Base-by-base conservation (phyloP, 495 filamentous ascomycete species). In the Massariosphaeria phaeospora region DNA sequence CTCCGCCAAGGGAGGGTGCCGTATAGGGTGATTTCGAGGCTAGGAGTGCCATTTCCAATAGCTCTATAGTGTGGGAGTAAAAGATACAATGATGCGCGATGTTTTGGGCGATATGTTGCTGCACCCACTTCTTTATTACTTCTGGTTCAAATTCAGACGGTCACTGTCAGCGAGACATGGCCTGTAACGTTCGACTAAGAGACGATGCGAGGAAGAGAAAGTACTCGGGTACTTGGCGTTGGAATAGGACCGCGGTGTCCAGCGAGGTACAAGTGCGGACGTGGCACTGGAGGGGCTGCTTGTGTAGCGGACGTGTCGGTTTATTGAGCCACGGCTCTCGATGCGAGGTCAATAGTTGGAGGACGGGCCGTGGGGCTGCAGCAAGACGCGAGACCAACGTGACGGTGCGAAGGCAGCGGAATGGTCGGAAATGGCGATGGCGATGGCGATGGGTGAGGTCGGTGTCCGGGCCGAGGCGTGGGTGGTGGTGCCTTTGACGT, bases 1-100 rank as follows among this genome's bases (percentile, higher is more conserved):
- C 75, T 26, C 52, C 35, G 59, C 79, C 80, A 66, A 89, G 68
- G 25, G 83, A 72, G 20, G 57, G 44, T 46, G 81, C 72, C 49
- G 82, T 74, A 66, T 89, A 95, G 26, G 85, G 75, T 48, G 87
- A 73, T 67, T 95, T 95, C 35, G 89, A 84, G 56, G 93, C 89
- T 65, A 98, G 72, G 81, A 94, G 89, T 52, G 84, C 82, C 84
- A 91, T 91, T 39, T 10, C 29, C 21, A 11, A 12, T 41, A n/a
- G n/a, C n/a, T n/a, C n/a, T n/a, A n/a, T n/a, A n/a, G n/a, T n/a
- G n/a, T n/a, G n/a, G n/a, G n/a, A n/a, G n/a, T n/a, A n/a, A n/a
- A n/a, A n/a, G n/a, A n/a, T n/a, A n/a, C n/a, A n/a, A n/a, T n/a
- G n/a, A n/a, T n/a, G n/a, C n/a, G n/a, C n/a, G n/a, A n/a, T n/a